Conservation (phyloP, 2,329 filamentous ascomycete species). For the Rhynchosporium agropyri region DNA sequence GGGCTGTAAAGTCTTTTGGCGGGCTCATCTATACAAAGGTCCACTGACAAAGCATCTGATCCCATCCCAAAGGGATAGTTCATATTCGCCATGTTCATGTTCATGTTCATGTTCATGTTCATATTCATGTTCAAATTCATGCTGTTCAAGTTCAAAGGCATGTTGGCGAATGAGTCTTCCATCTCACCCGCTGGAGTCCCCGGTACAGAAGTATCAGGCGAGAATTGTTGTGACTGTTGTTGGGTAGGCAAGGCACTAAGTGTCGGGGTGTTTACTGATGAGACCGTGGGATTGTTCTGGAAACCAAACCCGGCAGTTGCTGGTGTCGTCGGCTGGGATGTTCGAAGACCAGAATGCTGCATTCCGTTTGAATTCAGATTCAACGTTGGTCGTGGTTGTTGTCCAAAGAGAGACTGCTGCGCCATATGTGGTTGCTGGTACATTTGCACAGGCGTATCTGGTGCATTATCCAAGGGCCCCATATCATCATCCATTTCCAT, state of each 20-base stretch:
- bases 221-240: conserved; percentile 53
- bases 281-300: conserved; percentile 93
- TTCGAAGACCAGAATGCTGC: conserved; percentile 77
- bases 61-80: conserved; percentile 42
- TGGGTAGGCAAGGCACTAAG: conserved; percentile 73
- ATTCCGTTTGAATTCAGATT: conserved; percentile 74
- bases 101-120: conserved; percentile 60
- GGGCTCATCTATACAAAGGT: conserved; percentile 83
- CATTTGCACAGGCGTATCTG: conserved; percentile 43
- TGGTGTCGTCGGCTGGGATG: conserved; percentile 84
- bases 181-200: conserved; percentile 74
- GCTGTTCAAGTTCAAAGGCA: conserved; percentile 57
- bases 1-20: conserved; percentile 92
- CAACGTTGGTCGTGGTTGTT: conserved; percentile 69
- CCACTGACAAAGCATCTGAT: conserved; percentile 55
- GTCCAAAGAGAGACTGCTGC: conserved; percentile 65
- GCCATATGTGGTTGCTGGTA: conserved; percentile 66
- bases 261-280: conserved; percentile 94
- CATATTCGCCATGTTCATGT: conserved; percentile 52
- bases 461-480: conserved; percentile 64
- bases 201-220: conserved; percentile 65
- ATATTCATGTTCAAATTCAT: conserved; percentile 60
- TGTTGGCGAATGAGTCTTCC: conserved; percentile 71
- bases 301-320: conserved; percentile 75
- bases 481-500: conserved; percentile 96